Conservation (phyloP, 2,329 filamentous ascomycete species). For the Domatiomyces catenatus region DNA sequence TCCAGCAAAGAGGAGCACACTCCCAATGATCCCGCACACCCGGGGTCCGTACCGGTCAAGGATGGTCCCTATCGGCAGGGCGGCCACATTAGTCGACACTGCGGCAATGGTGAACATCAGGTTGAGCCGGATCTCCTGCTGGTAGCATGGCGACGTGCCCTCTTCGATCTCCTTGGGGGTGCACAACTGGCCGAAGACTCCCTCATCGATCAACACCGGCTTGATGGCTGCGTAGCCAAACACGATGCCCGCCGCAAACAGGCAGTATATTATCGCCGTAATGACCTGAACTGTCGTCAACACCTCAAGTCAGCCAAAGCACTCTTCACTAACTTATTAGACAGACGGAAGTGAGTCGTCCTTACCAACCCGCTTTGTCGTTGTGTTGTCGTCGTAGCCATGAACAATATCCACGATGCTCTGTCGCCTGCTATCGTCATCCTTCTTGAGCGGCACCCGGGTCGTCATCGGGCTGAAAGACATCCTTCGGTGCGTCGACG, state of each 20-base stretch:
- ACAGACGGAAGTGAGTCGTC: constrained; percentile 1
- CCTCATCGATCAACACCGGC: constrained; percentile 58
- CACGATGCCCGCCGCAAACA: constrained; percentile 62
- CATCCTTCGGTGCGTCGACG: constrained; percentile 22
- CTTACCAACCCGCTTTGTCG: constrained; percentile 38
- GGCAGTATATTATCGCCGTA: constrained; percentile 54
- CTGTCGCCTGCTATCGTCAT: constrained; percentile 13
- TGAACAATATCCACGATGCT: constrained; percentile 10
- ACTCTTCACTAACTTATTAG: background rate
- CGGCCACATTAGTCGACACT: constrained; percentile 74
- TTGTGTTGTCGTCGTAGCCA: constrained; percentile 32
- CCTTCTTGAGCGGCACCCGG: constrained; percentile 22
- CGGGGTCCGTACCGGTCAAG: constrained; percentile 70
- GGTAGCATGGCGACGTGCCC: constrained; percentile 39
- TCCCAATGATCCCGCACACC: constrained; percentile 57
- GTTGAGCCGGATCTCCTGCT: constrained; percentile 52
- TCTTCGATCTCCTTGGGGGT: constrained; percentile 36
- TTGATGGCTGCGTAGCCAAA: constrained; percentile 80
- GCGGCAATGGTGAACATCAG: constrained; percentile 87
- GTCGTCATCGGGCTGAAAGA: constrained; percentile 30
- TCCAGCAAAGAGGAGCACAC: constrained; percentile 53
- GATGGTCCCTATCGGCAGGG: constrained; percentile 70
- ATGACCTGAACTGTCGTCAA: constrained; percentile 53
- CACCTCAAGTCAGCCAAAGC: constrained; percentile 1
- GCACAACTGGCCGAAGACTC: constrained; percentile 54